A percentile compares a stretch with the other conserved stretches of the same genome.
phyloP scores from a whole-genome alignment of 257 asterid species.

The Solanum piurae region DNA sequence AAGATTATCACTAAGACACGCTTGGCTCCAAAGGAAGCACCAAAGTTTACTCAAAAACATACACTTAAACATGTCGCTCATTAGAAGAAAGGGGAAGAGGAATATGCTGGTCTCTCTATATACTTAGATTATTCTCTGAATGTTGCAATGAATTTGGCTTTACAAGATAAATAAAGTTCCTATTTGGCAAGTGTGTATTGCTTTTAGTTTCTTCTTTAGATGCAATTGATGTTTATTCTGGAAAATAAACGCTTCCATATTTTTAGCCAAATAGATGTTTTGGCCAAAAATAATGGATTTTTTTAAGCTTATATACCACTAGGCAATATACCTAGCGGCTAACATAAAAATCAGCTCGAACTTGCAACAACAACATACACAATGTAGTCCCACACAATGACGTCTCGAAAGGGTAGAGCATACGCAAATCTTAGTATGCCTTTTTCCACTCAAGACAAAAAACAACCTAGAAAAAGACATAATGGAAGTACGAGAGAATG shows the following conservation, averaged over 20 bases:
- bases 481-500: neutral
- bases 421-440: too few species aligned
- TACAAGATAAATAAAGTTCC: neutral
- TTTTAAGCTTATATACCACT: neutral
- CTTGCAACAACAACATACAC: neutral
- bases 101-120: neutral
- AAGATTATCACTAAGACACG: neutral
- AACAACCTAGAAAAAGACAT: neutral
- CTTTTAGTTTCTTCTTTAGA: neutral
- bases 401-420: too few species aligned
- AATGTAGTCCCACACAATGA: neutral
- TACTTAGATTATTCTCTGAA: neutral
- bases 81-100: neutral
- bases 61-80: neutral
- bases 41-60: neutral
- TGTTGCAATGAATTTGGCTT: neutral
- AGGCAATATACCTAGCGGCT: neutral
- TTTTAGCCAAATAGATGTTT: too few species aligned
- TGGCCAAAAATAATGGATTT: neutral
- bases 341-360: neutral
- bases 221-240: neutral
- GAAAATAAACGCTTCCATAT: neutral
- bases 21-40: neutral
- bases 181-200: neutral
- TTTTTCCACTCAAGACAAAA: too few species aligned